phyloP scores from a whole-genome alignment of 495 filamentous ascomycete genomes.

The Paragyromitra xinjiangensis region DNA sequence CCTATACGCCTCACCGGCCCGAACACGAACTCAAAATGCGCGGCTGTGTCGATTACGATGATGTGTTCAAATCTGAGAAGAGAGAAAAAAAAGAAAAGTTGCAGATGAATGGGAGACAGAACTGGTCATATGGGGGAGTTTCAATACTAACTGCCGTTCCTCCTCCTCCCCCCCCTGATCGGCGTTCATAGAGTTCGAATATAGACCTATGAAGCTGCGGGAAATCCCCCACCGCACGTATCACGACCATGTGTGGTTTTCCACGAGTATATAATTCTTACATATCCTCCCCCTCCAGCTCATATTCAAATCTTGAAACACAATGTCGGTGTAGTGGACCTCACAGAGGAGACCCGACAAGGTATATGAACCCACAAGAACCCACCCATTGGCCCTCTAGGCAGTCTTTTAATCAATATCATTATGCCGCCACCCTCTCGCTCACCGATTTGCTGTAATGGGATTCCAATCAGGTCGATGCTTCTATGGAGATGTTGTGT shows the following conservation, averaged over 20 bases:
- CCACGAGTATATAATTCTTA: slow-evolving; percentile 26
- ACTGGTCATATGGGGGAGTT: slow-evolving; percentile 34
- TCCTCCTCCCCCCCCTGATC: slow-evolving; percentile 14
- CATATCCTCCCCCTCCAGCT: background rate
- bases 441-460: background rate
- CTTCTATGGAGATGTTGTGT: slow-evolving; percentile 45
- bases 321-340: slow-evolving; percentile 3
- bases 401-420: background rate
- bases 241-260: slow-evolving; percentile 21
- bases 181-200: slow-evolving; percentile 23
- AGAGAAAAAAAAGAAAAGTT: slow-evolving; percentile 37
- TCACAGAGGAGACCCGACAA: slow-evolving; percentile 11
- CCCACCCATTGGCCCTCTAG: slow-evolving; percentile 12
- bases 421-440: slow-evolving; percentile 2
- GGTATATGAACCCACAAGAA: slow-evolving; percentile 3
- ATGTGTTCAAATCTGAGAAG: slow-evolving; percentile 33
- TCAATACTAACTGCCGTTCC: slow-evolving; percentile 40
- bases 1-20: slow-evolving; percentile 23
- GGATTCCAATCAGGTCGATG: slow-evolving; percentile 45
- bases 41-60: slow-evolving; percentile 31
- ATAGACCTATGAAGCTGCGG: slow-evolving; percentile 29
- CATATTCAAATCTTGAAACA: slow-evolving; percentile 44
- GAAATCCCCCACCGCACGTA: slow-evolving; percentile 9
- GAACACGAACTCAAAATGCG: slow-evolving; percentile 20
- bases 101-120: slow-evolving; percentile 11